These are phyloP conservation scores for Pichia inconspicua DNA, from an alignment of 1,139 yeast species.

Conservation along the genomic window DNA sequence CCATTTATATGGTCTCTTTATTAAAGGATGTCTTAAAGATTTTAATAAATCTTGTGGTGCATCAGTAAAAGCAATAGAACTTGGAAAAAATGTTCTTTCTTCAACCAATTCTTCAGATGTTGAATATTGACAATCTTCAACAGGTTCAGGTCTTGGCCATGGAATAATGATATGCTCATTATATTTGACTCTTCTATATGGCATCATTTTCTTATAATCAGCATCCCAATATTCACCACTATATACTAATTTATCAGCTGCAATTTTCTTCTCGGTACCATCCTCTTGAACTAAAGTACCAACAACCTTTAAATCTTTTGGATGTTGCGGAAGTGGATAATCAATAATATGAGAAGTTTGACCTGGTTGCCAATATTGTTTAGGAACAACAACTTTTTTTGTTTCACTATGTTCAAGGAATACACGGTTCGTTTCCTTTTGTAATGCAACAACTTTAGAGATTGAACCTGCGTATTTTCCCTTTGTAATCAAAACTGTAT, in stretches of 20 bases:
- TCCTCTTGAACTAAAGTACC: conserved; percentile 63
- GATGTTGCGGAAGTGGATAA: conserved; percentile 51
- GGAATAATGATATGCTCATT: conserved; percentile 63
- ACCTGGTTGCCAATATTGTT: conserved; percentile 63
- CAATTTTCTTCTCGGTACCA: conserved; percentile 56
- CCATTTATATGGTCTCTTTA: conserved; percentile 49
- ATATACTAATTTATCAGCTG: conserved; percentile 65
- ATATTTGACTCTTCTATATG: conserved; percentile 69
- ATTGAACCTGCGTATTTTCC: conserved; percentile 71
- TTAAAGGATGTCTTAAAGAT: conserved; percentile 67
- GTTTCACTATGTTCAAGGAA: conserved; percentile 51
- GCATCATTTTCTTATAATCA: conserved; percentile 66
- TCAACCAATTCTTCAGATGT: conserved; percentile 56
- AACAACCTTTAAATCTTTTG: conserved; percentile 63
- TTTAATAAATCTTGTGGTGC: conserved; percentile 55
- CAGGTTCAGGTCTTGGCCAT: conserved; percentile 78
- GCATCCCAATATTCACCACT: conserved; percentile 67
- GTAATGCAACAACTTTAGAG: conserved; percentile 46
- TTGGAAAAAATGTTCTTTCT: conserved; percentile 70
- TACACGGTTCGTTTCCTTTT: conserved; percentile 42
- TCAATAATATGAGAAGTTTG: conserved; percentile 62
- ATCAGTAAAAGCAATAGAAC: conserved; percentile 58
- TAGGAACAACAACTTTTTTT: conserved; percentile 51
- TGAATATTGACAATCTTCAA: conserved; percentile 51
- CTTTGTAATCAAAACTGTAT: conserved; percentile 53